A percentile compares a stretch with the other conserved stretches of the same genome.
Evolutionary conservation across 2,329 filamentous ascomycete genomes (phyloP).

Genomic region (Claviceps purpurea): DNA sequence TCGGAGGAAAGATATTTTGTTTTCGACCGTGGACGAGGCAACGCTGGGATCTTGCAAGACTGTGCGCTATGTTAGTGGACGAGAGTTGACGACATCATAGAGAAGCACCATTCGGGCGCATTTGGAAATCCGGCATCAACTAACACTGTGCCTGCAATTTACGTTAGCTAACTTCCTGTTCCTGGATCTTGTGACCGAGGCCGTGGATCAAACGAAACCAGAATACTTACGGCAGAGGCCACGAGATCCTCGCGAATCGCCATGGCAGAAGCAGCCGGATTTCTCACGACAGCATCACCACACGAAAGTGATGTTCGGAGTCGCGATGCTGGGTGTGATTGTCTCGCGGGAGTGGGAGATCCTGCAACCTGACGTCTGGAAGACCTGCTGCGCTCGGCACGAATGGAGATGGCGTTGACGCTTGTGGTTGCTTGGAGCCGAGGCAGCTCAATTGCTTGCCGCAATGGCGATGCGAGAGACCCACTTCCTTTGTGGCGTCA

Average conservation of each 20-base stretch:
- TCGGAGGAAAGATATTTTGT: slow-evolving; percentile 80
- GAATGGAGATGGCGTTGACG: neutral
- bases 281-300: slow-evolving; percentile 14
- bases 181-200: neutral
- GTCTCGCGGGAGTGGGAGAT: slow-evolving; percentile 7
- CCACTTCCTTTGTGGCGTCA: too few relatives aligned
- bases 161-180: neutral
- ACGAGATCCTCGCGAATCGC: slow-evolving; percentile 92
- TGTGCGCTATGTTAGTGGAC: slow-evolving; percentile 20
- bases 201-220: neutral
- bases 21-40: slow-evolving; percentile 78
- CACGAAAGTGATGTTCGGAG: slow-evolving; percentile 1
- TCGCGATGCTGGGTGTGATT: neutral
- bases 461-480: too few relatives aligned
- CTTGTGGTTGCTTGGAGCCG: slow-evolving; percentile 12
- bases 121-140: slow-evolving; percentile 11
- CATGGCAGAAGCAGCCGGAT: slow-evolving; percentile 29
- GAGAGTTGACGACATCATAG: too few relatives aligned
- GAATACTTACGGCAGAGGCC: slow-evolving; percentile 54
- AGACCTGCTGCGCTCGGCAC: slow-evolving; percentile 10
- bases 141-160: slow-evolving; percentile 28
- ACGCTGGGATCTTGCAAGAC: slow-evolving; percentile 93
- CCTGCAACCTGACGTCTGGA: slow-evolving; percentile 1
- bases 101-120: neutral
- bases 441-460: slow-evolving; percentile 11